These are phyloP conservation scores for Spergularia marina DNA, from an alignment of 148 eudicot genomes.

Conservation along the genomic window DNA sequence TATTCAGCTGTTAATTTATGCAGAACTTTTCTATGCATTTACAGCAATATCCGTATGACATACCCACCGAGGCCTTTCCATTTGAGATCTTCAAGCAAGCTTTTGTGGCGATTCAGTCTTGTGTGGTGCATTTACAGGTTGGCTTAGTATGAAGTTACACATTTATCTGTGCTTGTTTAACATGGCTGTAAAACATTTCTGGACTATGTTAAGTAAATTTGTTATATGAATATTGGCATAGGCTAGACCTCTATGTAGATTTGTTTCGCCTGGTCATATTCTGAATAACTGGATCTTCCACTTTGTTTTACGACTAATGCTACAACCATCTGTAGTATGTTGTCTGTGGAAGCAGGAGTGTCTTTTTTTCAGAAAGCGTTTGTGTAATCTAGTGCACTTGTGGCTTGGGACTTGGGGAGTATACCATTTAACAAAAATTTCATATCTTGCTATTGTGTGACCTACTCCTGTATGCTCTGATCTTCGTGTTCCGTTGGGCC, in stretches of 20 bases:
- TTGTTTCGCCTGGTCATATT: neutral
- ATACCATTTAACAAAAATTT: neutral
- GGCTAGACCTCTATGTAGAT: neutral
- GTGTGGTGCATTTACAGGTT: slow-evolving; percentile 99
- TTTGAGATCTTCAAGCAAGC: slow-evolving; percentile 98
- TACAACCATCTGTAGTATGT: neutral
- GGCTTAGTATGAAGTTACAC: neutral
- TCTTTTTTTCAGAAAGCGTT: neutral
- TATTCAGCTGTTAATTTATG: neutral
- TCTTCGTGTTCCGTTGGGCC: too few species aligned
- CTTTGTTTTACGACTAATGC: neutral
- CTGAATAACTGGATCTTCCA: neutral
- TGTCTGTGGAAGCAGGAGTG: neutral
- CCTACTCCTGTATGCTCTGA: too few species aligned
- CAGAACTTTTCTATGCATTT: slow-evolving; percentile 12
- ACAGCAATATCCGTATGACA: slow-evolving; percentile 99
- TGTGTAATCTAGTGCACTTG: neutral
- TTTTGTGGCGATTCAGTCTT: slow-evolving; percentile 94
- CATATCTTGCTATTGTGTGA: too few species aligned
- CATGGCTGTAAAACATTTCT: neutral
- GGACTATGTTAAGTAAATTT: neutral
- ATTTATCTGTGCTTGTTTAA: neutral
- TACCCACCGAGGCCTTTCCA: slow-evolving; percentile 95
- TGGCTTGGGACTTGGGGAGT: neutral
- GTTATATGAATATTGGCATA: neutral